Evolutionary conservation across 805 yeast genomes (phyloP), one percentile per base, ranked within the genome.

Genomic region (Helenozyma rhizophorensis): DNA sequence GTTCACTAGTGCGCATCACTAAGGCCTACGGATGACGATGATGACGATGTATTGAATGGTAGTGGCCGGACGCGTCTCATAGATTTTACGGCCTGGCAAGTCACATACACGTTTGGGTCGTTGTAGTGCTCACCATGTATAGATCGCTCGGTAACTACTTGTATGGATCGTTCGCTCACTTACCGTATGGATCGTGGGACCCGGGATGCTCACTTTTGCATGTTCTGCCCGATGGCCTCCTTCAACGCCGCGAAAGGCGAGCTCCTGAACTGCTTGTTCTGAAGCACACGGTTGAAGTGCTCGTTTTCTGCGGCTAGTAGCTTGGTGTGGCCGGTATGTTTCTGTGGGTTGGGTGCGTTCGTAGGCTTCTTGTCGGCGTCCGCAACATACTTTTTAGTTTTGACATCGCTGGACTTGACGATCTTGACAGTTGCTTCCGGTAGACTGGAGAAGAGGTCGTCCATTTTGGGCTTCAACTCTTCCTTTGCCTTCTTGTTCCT

Each of bases 171-270:
- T n/a, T n/a, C n/a, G n/a, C n/a, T n/a, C n/a, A n/a, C n/a, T n/a
- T n/a, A n/a, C n/a, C n/a, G n/a, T n/a, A n/a, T n/a, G n/a, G n/a
- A n/a, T n/a, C n/a, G n/a, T n/a, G n/a, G n/a, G n/a, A n/a, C n/a
- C n/a, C 14, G n/a, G 16, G 15, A 13, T 16, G 7, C 30, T 14
- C 21, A 14, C 15, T 38, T 32, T 25, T 42, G 29, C 43, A 47
- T 32, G 37, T 57, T 58, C 23, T 54, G 51, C 33, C 47, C 48
- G 31, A 65, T 64, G n/a, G 80, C 79, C 31, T 71, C 73, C 50
- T 72, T 78, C 44, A 85, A 63, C 3, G 88, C 74, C 24, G 68
- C 68, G 50, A 84, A 83, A 2, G 89, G 86, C 22, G 76, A 70
- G 33, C 62, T 54, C 56, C 78, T 70, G 45, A 80, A 82, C 16